Base-by-base conservation (phyloP, 2,329 filamentous ascomycete genomes). In the Dactylellina sp. region DNA sequence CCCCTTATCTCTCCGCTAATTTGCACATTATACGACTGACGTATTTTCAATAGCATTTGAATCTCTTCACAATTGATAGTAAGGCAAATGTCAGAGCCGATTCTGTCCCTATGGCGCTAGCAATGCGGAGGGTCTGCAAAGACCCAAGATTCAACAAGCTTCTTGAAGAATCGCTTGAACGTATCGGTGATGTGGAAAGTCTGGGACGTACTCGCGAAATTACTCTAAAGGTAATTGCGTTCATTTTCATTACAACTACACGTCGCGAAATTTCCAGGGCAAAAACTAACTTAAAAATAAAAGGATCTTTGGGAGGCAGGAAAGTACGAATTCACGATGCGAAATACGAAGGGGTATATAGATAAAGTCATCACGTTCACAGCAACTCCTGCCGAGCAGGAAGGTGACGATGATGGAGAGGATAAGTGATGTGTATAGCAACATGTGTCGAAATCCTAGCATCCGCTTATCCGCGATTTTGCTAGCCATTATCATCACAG, bases 31-130 rank as follows among this genome's bases (percentile, higher is more conserved):
- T 42, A 49, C 22, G 16, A 32, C 25, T 9, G 20, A n/a, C 11
- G 16, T 7, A 2, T 14, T 14, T 14, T 9, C 18, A 39, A 18
- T 49, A 75, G 82, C 91, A 95, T 76, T 87, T 95, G 72, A 98
- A 98, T 80, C 87, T 99, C 71, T 97, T 98, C 82, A 95, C 91
- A 75, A 98, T 99, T 79, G 94, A 96, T 72, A 92, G 89, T 68
- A 86, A 87, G 42, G 92, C 93, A 14, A 90, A 91, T 80, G 95
- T 99, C 6, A 89, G 95, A 50, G 95, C 95, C 0, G 94, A 96
- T 81, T 94, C 90, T 1, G 94, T 99, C 24, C 95, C 95, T 1
- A 99, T 99, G 95, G 92, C 96, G 81, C 88, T 89, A 53, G 95
- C 95, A 0, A 96, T 99, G 82, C 86, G 88, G 66, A 88, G 93